Evolutionary conservation across 331 rosid genomes (phyloP), one percentile per base, ranked within the genome.

Genomic region (Erythrophleum ivorense): DNA sequence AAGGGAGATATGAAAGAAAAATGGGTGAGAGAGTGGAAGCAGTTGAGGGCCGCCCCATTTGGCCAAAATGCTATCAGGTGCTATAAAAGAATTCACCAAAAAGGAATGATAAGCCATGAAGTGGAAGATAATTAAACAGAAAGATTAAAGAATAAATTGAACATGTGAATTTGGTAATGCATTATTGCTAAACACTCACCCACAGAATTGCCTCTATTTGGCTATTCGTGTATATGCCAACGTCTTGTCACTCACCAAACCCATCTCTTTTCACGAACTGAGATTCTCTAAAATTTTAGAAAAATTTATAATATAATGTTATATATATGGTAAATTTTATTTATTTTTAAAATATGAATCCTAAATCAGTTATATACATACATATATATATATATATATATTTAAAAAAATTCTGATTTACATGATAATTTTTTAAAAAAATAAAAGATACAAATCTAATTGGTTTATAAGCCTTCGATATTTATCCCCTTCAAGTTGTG

Each of bases 121-220:
- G 80, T 82, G 53, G 82, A 77, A 70, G 49, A 58, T 16, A 36
- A 58, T 75, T 40, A 36, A 78, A 71, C 21, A 75, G 60, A 67
- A 79, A 58, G 65, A 45, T 67, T 75, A 53, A 8, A 48, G 36
- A 67, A 84, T 80, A 18, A 38, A 64, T 71, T 64, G 38, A 68
- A 83, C 76, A 73, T 74, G 75, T 83, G 79, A 77, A 3, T 15
- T 71, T 71, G 73, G 16, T 40, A 41, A 74, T 19, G 53, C 77
- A 41, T 82, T 24, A 24, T 24, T 65, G 82, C 78, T 81, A 6
- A 41, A 41, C 46, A 36, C 40, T 36, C 4, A 33, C 40, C 5
- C 8, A 78, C 41, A 84, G 54, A 79, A 36, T 52, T 66, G 79
- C 6, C 90, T 80, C 78, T 78, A 87, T 76, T 60, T 88, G 87